These are phyloP conservation scores for Pichia gijzeniarum DNA, from an alignment of 805 yeast species.

Conservation along the genomic window DNA sequence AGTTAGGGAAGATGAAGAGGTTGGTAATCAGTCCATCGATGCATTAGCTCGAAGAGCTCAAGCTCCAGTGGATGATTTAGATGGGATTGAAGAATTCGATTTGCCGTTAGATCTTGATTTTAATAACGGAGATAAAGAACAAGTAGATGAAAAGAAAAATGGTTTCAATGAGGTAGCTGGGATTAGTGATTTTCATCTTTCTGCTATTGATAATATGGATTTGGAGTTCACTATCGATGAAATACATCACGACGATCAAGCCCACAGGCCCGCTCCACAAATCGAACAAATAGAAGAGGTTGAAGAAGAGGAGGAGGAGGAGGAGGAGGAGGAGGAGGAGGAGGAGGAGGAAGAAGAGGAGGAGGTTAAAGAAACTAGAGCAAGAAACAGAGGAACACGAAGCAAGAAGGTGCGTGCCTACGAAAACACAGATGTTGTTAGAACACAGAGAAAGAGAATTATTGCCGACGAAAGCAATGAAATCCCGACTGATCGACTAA, in stretches of 20 bases:
- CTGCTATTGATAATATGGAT: conserved; percentile 34
- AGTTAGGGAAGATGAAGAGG: background rate
- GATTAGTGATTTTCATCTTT: conserved; percentile 10
- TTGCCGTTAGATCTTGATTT: conserved; percentile 31
- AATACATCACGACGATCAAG: conserved; percentile 17
- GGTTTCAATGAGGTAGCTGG: conserved; percentile 1
- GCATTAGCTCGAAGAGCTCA: conserved; percentile 22
- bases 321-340: conserved; percentile 2
- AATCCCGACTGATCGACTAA: conserved; percentile 35
- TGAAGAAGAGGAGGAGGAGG: conserved; percentile 10
- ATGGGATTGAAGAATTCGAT: conserved; percentile 28
- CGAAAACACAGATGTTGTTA: conserved; percentile 37
- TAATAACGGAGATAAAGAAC: conserved; percentile 6
- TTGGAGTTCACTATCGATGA: conserved; percentile 40
- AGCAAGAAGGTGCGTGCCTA: conserved; percentile 16
- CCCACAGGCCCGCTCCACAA: background rate
- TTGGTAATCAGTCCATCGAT: conserved; percentile 16
- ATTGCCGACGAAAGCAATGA: conserved; percentile 40
- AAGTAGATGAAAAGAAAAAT: conserved; percentile 13
- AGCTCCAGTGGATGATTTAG: conserved; percentile 27
- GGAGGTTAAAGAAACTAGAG: conserved; percentile 1
- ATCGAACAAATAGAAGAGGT: conserved; percentile 2
- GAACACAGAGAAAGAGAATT: conserved; percentile 41
- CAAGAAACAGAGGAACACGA: conserved; percentile 22
- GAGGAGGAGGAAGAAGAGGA: conserved; percentile 23